Conservation (phyloP, 164 flowering plant species). For the Cinnamomum chago region DNA sequence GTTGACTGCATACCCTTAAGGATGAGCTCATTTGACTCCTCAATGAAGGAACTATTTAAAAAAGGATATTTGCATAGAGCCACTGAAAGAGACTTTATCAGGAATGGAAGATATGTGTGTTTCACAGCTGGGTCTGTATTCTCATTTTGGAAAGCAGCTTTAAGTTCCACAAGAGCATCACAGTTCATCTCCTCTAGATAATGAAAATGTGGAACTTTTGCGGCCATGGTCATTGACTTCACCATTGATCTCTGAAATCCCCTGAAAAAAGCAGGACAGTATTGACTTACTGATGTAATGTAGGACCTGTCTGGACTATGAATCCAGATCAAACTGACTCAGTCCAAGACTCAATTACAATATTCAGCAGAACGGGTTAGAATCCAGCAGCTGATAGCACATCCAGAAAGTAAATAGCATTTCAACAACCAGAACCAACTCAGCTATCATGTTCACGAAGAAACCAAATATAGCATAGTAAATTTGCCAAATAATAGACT, state of each 20-base stretch:
- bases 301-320: too few species aligned
- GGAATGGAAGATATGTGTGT: slow-evolving; percentile 69
- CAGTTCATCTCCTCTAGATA: slow-evolving; percentile 91
- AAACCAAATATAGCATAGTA: too few species aligned
- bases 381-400: too few species aligned
- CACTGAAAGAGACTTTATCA: slow-evolving; percentile 85
- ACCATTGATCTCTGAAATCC: slow-evolving; percentile 94
- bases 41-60: slow-evolving; percentile 80
- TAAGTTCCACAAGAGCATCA: slow-evolving; percentile 70
- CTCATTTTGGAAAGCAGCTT: slow-evolving; percentile 57
- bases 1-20: slow-evolving; percentile 55
- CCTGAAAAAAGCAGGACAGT: slow-evolving; percentile 40
- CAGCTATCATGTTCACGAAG: too few species aligned
- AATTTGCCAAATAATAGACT: too few species aligned
- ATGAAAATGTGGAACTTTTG: slow-evolving; percentile 94
- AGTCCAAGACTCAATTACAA: too few species aligned
- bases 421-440: too few species aligned
- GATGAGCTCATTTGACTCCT: slow-evolving; percentile 60
- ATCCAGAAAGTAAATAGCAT: too few species aligned
- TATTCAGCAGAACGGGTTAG: too few species aligned
- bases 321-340: too few species aligned
- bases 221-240: slow-evolving; percentile 89
- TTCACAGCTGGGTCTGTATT: slow-evolving; percentile 71
- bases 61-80: slow-evolving; percentile 75
- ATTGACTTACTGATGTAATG: too few species aligned